These are phyloP conservation scores for Syncephalastrum contaminatum DNA, from an alignment of 371 early-diverging fungal genomes.

Conservation along the genomic window DNA sequence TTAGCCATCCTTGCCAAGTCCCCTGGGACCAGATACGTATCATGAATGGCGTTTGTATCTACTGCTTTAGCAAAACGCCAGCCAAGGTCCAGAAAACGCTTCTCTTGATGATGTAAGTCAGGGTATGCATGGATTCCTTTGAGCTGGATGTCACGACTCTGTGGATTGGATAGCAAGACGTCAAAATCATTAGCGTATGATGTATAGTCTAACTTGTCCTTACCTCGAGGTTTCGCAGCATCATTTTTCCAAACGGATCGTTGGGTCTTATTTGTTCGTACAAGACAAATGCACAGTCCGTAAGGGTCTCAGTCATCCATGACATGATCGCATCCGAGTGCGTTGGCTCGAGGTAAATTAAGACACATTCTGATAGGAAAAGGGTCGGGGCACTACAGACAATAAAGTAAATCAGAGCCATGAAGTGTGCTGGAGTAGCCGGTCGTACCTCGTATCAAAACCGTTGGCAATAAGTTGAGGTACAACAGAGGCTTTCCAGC, in stretches of 20 bases:
- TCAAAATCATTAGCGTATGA: not conserved
- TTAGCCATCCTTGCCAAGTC: slow-evolving; percentile 65
- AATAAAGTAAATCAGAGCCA: not conserved
- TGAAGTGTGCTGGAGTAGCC: not conserved
- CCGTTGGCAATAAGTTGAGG: slow-evolving; percentile 62
- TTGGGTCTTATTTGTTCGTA: slow-evolving; percentile 92
- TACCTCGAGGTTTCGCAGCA: slow-evolving; percentile 83
- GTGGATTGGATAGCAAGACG: not conserved
- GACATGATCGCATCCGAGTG: slow-evolving; percentile 66
- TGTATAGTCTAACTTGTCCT: not conserved
- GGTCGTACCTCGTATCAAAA: slow-evolving; percentile 59
- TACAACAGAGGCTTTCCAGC: slow-evolving; percentile 52
- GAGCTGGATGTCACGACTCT: slow-evolving; percentile 68
- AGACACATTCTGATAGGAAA: slow-evolving; percentile 90
- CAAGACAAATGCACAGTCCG: slow-evolving; percentile 60
- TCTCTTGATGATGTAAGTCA: slow-evolving; percentile 63
- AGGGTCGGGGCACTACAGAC: slow-evolving; percentile 72
- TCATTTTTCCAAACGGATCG: slow-evolving; percentile 90
- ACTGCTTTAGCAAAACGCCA: slow-evolving; percentile 70
- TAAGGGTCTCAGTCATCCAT: slow-evolving; percentile 61
- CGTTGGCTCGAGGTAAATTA: slow-evolving; percentile 79
- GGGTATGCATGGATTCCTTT: slow-evolving; percentile 78
- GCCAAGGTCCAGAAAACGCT: slow-evolving; percentile 58
- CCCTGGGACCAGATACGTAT: slow-evolving; percentile 36
- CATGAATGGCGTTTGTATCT: slow-evolving; percentile 73